Evolutionary conservation across 352 stramenopile genomes (phyloP).

Genomic region (Thalassiosira livingstoniorum): DNA sequence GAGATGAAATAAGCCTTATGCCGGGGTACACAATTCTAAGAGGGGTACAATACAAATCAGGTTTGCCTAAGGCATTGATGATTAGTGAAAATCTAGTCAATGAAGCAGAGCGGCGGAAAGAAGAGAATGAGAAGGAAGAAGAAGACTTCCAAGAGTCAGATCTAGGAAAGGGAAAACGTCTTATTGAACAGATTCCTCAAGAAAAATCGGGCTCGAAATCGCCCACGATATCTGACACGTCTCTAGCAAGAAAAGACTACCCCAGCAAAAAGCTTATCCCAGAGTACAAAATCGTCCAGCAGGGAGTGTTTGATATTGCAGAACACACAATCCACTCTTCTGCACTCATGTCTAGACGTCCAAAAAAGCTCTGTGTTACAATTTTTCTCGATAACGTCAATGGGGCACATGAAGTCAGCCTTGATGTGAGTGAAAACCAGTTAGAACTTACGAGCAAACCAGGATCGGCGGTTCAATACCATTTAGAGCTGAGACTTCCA

Average conservation of each 20-base stretch:
- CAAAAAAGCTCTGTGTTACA: constrained; percentile 41
- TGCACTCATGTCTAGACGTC: constrained; percentile 17
- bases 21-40: constrained; percentile 60
- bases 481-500: constrained; percentile 32
- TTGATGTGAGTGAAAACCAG: constrained; percentile 50
- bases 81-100: too few relatives aligned
- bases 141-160: too few relatives aligned
- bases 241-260: background rate
- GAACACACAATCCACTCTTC: constrained; percentile 27
- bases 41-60: constrained; percentile 67
- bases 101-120: too few relatives aligned
- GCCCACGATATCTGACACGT: too few relatives aligned
- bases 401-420: constrained; percentile 35
- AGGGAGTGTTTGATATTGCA: constrained; percentile 51
- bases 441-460: constrained; percentile 21
- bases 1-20: constrained; percentile 61
- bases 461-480: constrained; percentile 20
- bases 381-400: constrained; percentile 38
- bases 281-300: constrained; percentile 54
- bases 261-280: constrained; percentile 19
- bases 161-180: too few relatives aligned
- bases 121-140: too few relatives aligned
- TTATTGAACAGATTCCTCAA: too few relatives aligned
- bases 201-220: background rate
- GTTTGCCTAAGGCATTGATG: constrained; percentile 61